Percentiles rank a stretch among this genome's conserved stretches.
Evolutionary conservation across 1,139 yeast species (phyloP).

Genomic region (Debaryomyces psychrophilus): DNA sequence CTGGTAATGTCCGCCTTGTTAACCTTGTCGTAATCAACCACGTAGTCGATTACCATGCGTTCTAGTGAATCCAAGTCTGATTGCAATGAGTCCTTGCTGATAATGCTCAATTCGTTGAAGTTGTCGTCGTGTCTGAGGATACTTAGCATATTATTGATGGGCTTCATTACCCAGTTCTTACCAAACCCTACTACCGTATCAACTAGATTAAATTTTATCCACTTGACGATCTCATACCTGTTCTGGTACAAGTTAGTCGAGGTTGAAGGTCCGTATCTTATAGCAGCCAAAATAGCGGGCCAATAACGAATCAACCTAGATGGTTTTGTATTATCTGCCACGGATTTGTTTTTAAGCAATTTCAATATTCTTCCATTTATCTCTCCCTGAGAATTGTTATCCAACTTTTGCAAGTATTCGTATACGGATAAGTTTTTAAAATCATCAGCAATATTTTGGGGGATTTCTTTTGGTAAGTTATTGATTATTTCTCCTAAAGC

Average conservation of each 20-base stretch:
- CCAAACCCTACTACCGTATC: slow-evolving; percentile 71
- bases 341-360: slow-evolving; percentile 1
- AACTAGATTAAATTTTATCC: slow-evolving; percentile 60
- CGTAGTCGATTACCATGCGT: slow-evolving; percentile 83
- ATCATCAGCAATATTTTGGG: slow-evolving; percentile 2
- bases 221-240: slow-evolving; percentile 52
- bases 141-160: slow-evolving; percentile 70
- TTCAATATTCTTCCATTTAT: slow-evolving; percentile 4
- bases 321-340: slow-evolving; percentile 39
- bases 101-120: slow-evolving; percentile 65
- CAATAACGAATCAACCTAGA: slow-evolving; percentile 60
- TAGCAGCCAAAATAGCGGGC: slow-evolving; percentile 52
- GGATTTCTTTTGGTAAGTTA: slow-evolving; percentile 8
- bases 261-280: slow-evolving; percentile 56
- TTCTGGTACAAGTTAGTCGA: slow-evolving; percentile 49
- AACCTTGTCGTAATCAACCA: slow-evolving; percentile 44
- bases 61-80: slow-evolving; percentile 82
- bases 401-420: slow-evolving; percentile 1
- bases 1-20: slow-evolving; percentile 20
- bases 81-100: slow-evolving; percentile 75
- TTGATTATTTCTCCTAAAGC: slow-evolving; percentile 25
- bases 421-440: slow-evolving; percentile 3
- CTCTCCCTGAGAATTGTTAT: background rate
- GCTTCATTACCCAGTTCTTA: slow-evolving; percentile 81
- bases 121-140: slow-evolving; percentile 82